Evolutionary conservation across 305 asterid genomes (phyloP).

Genomic region (Solanum hybrid): DNA sequence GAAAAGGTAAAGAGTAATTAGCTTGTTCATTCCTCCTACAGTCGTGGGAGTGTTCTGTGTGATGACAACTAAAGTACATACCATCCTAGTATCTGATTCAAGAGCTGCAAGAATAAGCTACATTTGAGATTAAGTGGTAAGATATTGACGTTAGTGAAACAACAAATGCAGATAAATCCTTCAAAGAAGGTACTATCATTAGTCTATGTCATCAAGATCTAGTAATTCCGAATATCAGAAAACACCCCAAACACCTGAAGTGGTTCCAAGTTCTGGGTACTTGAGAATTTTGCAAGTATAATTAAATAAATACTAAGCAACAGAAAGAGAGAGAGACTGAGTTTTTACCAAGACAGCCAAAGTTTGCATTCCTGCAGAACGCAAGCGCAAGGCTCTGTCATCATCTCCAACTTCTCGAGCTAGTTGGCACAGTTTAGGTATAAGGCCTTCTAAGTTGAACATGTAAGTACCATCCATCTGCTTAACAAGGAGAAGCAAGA

Average conservation of each 20-base stretch:
- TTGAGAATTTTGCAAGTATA: constrained; percentile 4
- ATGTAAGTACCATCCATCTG: constrained; percentile 40
- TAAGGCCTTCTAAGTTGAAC: constrained; percentile 54
- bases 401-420: constrained; percentile 46
- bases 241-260: not conserved
- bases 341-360: constrained; percentile 34
- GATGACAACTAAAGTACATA: not conserved
- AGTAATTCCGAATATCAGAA: not conserved
- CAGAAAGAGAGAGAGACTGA: not conserved
- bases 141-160: not conserved
- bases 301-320: not conserved
- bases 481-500: constrained; percentile 6
- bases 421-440: constrained; percentile 38
- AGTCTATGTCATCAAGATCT: not conserved
- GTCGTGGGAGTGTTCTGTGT: not conserved
- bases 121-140: not conserved
- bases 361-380: constrained; percentile 43
- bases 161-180: not conserved
- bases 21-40: not conserved
- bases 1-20: not conserved
- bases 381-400: constrained; percentile 27
- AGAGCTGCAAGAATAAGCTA: not conserved
- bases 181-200: not conserved
- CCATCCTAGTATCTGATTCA: not conserved
- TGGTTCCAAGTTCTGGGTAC: not conserved